Evolutionary conservation across 2,329 filamentous ascomycete genomes (phyloP).

Genomic region (Phoma sp.): DNA sequence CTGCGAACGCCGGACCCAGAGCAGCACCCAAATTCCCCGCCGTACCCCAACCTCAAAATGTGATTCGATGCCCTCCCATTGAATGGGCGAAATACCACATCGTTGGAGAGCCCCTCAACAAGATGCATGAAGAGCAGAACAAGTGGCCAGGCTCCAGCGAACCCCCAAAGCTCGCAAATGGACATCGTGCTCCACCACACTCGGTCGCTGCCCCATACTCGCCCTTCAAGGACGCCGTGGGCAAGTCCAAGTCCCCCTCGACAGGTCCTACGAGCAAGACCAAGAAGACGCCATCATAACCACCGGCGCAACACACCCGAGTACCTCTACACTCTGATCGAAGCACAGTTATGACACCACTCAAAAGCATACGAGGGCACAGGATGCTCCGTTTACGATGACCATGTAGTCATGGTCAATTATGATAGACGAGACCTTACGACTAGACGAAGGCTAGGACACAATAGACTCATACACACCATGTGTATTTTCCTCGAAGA

Average conservation of each 20-base stretch:
- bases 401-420: slow-evolving; percentile 29
- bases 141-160: slow-evolving; percentile 50
- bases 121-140: slow-evolving; percentile 81
- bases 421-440: slow-evolving; percentile 38
- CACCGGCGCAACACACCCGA: slow-evolving; percentile 10
- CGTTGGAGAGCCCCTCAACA: slow-evolving; percentile 83
- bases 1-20: slow-evolving; percentile 25
- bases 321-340: slow-evolving; percentile 5
- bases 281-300: slow-evolving; percentile 42
- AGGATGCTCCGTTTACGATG: slow-evolving; percentile 32
- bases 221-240: slow-evolving; percentile 61
- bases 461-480: slow-evolving; percentile 27
- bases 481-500: slow-evolving; percentile 12
- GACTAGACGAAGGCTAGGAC: slow-evolving; percentile 29
- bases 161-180: slow-evolving; percentile 44
- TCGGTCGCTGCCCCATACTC: slow-evolving; percentile 65
- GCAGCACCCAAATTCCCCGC: slow-evolving; percentile 59
- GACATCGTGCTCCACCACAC: slow-evolving; percentile 56
- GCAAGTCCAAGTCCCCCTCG: slow-evolving; percentile 30
- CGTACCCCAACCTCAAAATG: slow-evolving; percentile 78
- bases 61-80: slow-evolving; percentile 85
- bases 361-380: slow-evolving; percentile 30
- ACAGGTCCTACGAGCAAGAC: slow-evolving; percentile 33
- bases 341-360: slow-evolving; percentile 13
- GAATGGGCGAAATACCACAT: slow-evolving; percentile 96